These are phyloP conservation scores for Hapsidospora chrysogenum DNA, from an alignment of 495 filamentous ascomycete genomes.

Conservation along the genomic window DNA sequence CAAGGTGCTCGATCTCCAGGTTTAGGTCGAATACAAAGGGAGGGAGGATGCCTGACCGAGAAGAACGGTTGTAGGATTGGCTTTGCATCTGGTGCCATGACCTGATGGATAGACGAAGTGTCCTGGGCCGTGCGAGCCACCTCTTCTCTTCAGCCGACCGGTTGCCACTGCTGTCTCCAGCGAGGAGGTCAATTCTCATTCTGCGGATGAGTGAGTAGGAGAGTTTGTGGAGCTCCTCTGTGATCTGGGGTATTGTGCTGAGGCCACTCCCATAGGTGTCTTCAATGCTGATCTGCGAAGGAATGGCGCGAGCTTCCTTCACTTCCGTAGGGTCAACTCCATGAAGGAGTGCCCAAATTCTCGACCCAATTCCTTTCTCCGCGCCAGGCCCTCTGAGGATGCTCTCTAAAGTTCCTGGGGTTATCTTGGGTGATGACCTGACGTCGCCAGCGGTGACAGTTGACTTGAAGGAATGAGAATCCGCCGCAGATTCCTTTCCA, in stretches of 20 bases:
- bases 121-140: conserved; percentile 32
- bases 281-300: conserved; percentile 86
- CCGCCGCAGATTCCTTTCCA: conserved; percentile 16
- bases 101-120: conserved; percentile 62
- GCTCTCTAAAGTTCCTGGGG: conserved; percentile 39
- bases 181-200: conserved; percentile 61
- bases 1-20: conserved; percentile 36
- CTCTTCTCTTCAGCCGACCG: conserved; percentile 6
- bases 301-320: conserved; percentile 49
- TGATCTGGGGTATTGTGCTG: conserved; percentile 38
- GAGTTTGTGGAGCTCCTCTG: conserved; percentile 43
- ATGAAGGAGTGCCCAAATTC: conserved; percentile 43
- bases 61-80: conserved; percentile 39
- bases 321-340: conserved; percentile 52
- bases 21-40: conserved; percentile 49
- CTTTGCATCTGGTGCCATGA: conserved; percentile 31
- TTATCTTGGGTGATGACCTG: conserved; percentile 41
- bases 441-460: conserved; percentile 48
- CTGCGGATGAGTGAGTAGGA: conserved; percentile 54
- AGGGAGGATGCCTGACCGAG: conserved; percentile 51
- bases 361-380: conserved; percentile 48
- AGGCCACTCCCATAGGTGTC: conserved; percentile 66
- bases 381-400: conserved; percentile 53
- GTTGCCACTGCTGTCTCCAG: conserved; percentile 20
- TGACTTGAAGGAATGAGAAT: conserved; percentile 20